phyloP scores from a whole-genome alignment of 2,329 filamentous ascomycete genomes.

The Lecanicillium sp. region DNA sequence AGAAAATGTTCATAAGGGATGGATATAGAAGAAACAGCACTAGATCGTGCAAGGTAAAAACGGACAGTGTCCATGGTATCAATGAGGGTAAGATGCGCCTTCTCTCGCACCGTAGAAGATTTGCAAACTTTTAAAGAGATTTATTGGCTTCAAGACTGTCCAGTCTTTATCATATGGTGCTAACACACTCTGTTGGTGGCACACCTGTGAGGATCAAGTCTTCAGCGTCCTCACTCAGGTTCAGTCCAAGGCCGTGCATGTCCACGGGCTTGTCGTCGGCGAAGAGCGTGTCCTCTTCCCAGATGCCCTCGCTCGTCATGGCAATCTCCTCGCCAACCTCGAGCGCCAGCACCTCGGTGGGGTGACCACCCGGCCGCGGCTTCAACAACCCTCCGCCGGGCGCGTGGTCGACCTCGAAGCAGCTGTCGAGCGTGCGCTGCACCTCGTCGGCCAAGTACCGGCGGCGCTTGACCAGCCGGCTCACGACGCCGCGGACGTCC shows the following conservation, averaged over 20 bases:
- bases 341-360: slow-evolving; percentile 38
- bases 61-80: too few species aligned
- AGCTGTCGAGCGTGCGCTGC: slow-evolving; percentile 25
- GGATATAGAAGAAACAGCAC: too few species aligned
- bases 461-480: slow-evolving; percentile 42
- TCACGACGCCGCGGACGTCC: slow-evolving; percentile 45
- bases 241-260: neutral
- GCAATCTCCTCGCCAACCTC: slow-evolving; percentile 37
- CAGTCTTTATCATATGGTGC: neutral
- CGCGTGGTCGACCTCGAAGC: slow-evolving; percentile 17
- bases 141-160: too few species aligned
- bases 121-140: too few species aligned
- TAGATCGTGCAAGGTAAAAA: too few species aligned
- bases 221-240: neutral
- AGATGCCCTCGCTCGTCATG: slow-evolving; percentile 35
- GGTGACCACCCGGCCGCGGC: neutral
- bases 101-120: too few species aligned
- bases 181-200: neutral
- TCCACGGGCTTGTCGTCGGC: neutral
- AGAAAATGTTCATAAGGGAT: too few species aligned
- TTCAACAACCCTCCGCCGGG: neutral
- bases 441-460: slow-evolving; percentile 41
- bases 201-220: neutral
- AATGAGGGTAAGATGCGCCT: too few species aligned
- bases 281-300: slow-evolving; percentile 16